Evolutionary conservation across 1,284 basidiomycete genomes (phyloP).

Genomic region (Pseudozyma flocculosa): DNA sequence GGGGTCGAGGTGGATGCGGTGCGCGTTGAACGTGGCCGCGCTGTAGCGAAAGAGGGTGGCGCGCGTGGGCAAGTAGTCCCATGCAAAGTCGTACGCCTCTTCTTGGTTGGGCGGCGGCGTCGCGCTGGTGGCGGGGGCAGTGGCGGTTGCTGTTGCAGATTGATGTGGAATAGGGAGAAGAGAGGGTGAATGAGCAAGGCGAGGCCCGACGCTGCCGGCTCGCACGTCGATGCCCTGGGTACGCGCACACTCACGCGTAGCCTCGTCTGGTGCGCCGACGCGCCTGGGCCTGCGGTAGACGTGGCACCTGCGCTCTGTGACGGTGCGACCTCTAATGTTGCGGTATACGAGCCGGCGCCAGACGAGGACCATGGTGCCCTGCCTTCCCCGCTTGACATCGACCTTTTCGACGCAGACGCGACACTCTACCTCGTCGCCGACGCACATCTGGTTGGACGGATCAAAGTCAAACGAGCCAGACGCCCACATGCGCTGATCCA

Average conservation of each 20-base stretch:
- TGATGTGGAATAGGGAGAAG: no score
- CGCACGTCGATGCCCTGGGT: no score
- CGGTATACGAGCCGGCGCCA: conserved; percentile 17
- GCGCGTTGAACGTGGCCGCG: conserved; percentile 52
- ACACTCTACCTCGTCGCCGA: conserved; percentile 17
- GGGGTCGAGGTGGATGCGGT: conserved; percentile 50
- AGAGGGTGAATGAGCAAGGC: no score
- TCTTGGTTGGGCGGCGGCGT: conserved; percentile 4
- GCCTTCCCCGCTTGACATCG: conserved; percentile 18
- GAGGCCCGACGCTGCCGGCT: no score
- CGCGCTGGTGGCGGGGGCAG: no score
- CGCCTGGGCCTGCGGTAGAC: conserved; percentile 24
- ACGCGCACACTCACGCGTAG: background rate
- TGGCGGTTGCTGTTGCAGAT: no score
- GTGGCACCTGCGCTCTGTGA: conserved; percentile 23
- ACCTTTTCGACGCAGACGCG: conserved; percentile 19
- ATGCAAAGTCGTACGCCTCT: conserved; percentile 27
- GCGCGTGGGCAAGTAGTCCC: conserved; percentile 28
- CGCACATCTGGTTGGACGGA: conserved; percentile 6
- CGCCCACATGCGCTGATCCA: conserved; percentile 37
- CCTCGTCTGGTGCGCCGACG: conserved; percentile 1
- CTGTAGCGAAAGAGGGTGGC: conserved; percentile 51
- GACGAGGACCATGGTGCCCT: conserved; percentile 29
- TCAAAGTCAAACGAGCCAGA: conserved; percentile 32
- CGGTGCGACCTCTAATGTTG: conserved; percentile 6